Base-by-base conservation (phyloP, 257 asterid genomes). In the Solanum pinnatisectum region DNA sequence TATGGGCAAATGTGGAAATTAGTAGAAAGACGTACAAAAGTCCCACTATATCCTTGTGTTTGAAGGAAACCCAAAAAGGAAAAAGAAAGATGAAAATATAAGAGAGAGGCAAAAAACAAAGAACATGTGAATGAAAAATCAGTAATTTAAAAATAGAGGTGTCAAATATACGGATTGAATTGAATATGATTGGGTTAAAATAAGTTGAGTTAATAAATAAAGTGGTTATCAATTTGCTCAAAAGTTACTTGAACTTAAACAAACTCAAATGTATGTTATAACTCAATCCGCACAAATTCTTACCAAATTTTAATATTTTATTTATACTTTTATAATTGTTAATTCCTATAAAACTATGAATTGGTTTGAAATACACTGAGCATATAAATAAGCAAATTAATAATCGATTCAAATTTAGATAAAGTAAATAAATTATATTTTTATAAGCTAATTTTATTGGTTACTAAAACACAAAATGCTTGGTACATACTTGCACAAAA, bases 61-160 rank as follows among this genome's bases (percentile, higher is more conserved):
- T 84, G 79, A 84, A 84, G 74, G 79, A 65, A 65, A 85, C 79
- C 25, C 63, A 39, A 85, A 85, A 65, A 60, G 65, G 40, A 60
- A 63, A 22, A 63, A 1, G 71, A 84, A 15, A 84, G 52, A 63
- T 14, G 37, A 84, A 84, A 33, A 67, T 42, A 15, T 67, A 85
- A 40, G 40, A 65, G 37, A 85, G 12, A 67, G 16, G 10, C 42
- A 68, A 16, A 13, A 67, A 85, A 85, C 65, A 65, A 68, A 44
- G 33, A 65, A 68, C 67, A 25, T 40, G 82, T 85, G 67, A 42
- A 68, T 10, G 42, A 32, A 85, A 5, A 44, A 46, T 44, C 10
- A 37, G 0, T 20, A 65, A 1, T 42, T 5, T 10, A 84, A 84
- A 84, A 27, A 27, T 68, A 1, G 12, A 14, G 0, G 10, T 12